Conservation (phyloP, 345 rosid genomes). For the Sisymbrium irio region DNA sequence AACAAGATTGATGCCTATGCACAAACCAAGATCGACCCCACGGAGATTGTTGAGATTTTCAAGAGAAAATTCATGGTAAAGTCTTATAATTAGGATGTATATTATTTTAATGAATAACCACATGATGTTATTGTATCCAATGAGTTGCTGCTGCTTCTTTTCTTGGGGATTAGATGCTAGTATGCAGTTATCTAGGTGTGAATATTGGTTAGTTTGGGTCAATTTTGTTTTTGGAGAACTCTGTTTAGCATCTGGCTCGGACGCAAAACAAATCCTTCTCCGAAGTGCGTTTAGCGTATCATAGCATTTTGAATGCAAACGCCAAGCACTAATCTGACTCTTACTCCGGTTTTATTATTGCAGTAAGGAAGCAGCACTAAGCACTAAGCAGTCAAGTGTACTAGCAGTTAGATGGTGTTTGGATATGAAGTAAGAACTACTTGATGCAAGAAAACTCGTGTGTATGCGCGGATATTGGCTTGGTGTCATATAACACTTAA, state of each 20-base stretch:
- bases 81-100: no score
- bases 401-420: neutral
- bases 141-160: no score
- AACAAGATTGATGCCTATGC: slow-evolving; percentile 71
- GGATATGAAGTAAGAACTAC: neutral
- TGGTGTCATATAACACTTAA: no score
- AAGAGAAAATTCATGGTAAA: slow-evolving; percentile 50
- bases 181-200: no score
- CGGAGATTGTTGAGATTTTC: slow-evolving; percentile 46
- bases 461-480: no score
- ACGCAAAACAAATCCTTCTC: neutral
- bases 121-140: neutral
- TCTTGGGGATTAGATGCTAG: no score
- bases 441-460: no score
- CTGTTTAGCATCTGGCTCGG: neutral
- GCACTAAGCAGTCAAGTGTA: neutral
- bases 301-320: no score
- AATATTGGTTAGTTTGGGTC: neutral
- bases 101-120: neutral
- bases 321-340: neutral
- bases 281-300: neutral
- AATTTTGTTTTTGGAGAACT: neutral
- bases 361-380: slow-evolving; percentile 20
- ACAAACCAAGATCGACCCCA: slow-evolving; percentile 60
- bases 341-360: neutral